These are phyloP conservation scores for Beauveria caledonica DNA, from an alignment of 2,329 filamentous ascomycete genomes.

Conservation along the genomic window DNA sequence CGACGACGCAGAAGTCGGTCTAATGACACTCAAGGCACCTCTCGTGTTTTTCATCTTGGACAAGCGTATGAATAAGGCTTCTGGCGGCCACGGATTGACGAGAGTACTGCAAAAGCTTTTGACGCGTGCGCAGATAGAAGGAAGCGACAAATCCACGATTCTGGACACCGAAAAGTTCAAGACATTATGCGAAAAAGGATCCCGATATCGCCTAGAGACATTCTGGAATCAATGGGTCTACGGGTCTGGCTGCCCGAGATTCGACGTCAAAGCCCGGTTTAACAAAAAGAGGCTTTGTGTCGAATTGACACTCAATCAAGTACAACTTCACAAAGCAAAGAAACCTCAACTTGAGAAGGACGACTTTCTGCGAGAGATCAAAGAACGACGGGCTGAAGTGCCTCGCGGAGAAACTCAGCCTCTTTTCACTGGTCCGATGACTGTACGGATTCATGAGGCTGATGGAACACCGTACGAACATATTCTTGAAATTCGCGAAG, in stretches of 20 bases:
- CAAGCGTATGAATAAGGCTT: constrained; percentile 80
- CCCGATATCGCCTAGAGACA: constrained; percentile 74
- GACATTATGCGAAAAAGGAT: constrained; percentile 77
- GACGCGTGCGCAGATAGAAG: constrained; percentile 67
- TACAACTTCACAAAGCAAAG: constrained; percentile 42
- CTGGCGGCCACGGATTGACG: constrained; percentile 69
- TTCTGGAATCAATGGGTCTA: constrained; percentile 95
- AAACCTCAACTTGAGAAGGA: constrained; percentile 53
- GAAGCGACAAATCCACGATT: constrained; percentile 57
- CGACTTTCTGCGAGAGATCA: constrained; percentile 76
- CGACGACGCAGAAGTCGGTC: constrained; percentile 79
- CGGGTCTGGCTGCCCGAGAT: constrained; percentile 79
- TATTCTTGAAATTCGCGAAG: constrained; percentile 90
- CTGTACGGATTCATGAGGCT: constrained; percentile 93
- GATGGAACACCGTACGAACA: constrained; percentile 98
- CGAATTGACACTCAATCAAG: constrained; percentile 80
- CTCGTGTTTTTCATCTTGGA: constrained; percentile 91
- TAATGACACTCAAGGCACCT: constrained; percentile 83
- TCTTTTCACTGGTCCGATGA: constrained; percentile 95
- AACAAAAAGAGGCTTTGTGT: constrained; percentile 97
- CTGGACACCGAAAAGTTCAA: constrained; percentile 71
- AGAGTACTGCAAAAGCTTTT: constrained; percentile 82
- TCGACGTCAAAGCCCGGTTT: constrained; percentile 80
- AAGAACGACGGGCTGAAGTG: constrained; percentile 66
- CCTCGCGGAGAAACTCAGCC: constrained; percentile 61